Conservation (phyloP, 2,329 filamentous ascomycete species). For the Epicoccum nigrum region DNA sequence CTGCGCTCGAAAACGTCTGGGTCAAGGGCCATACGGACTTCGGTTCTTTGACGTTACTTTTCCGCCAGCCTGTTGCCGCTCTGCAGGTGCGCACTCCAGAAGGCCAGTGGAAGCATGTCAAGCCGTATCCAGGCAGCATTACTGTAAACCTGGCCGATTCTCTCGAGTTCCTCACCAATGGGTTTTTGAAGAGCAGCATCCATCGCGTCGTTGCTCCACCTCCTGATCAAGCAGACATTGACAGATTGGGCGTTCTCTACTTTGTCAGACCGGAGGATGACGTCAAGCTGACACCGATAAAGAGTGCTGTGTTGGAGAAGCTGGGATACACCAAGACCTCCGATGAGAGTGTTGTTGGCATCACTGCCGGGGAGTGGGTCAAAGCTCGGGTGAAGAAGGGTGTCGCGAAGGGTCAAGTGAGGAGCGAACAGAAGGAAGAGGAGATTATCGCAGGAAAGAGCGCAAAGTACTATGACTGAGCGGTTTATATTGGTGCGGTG, state of each 20-base stretch:
- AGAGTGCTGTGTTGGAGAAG: slow-evolving; percentile 22
- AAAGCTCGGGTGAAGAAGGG: slow-evolving; percentile 23
- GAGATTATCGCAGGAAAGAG: slow-evolving; percentile 19
- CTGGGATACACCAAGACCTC: slow-evolving; percentile 18
- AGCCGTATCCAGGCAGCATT: slow-evolving; percentile 45
- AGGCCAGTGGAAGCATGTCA: slow-evolving; percentile 48
- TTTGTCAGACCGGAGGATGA: slow-evolving; percentile 26
- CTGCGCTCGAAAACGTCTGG: slow-evolving; percentile 44
- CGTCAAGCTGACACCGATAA: slow-evolving; percentile 16
- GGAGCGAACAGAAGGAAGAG: slow-evolving; percentile 23
- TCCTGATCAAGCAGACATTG: slow-evolving; percentile 54
- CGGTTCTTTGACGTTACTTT: slow-evolving; percentile 61
- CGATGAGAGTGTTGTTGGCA: slow-evolving; percentile 19
- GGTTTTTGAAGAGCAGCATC: slow-evolving; percentile 55
- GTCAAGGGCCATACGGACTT: slow-evolving; percentile 61
- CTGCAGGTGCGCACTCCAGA: slow-evolving; percentile 56
- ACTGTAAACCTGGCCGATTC: slow-evolving; percentile 50
- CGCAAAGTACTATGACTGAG: slow-evolving; percentile 23
- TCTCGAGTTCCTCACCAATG: slow-evolving; percentile 46
- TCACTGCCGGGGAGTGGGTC: slow-evolving; percentile 27
- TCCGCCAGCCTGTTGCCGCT: slow-evolving; percentile 63
- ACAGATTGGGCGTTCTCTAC: slow-evolving; percentile 37
- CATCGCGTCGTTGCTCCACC: slow-evolving; percentile 58
- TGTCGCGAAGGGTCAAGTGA: slow-evolving; percentile 13
- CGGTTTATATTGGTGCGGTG: no score